Evolutionary conservation across 2,329 filamentous ascomycete species (phyloP).

Genomic region (Colletotrichum salicis): DNA sequence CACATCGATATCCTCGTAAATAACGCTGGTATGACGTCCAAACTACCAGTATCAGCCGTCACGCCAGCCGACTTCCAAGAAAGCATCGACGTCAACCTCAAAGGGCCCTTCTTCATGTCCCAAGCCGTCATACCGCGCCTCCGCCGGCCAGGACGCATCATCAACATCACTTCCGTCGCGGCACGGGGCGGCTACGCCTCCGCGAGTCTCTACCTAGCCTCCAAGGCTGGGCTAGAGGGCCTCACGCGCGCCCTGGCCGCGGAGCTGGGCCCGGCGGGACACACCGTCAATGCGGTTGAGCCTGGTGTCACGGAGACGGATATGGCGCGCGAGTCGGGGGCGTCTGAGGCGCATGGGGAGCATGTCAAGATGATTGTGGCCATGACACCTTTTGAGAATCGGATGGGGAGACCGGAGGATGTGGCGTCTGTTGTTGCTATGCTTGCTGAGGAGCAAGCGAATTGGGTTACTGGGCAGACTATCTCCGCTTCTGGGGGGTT

Average conservation of each 20-base stretch:
- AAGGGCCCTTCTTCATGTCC: slow-evolving; percentile 17
- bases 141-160: slow-evolving; percentile 9
- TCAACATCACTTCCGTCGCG: slow-evolving; percentile 24
- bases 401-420: slow-evolving; percentile 20
- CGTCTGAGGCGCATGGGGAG: not conserved
- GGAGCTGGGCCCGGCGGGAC: slow-evolving; percentile 20
- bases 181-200: slow-evolving; percentile 9
- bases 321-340: slow-evolving; percentile 3
- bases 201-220: slow-evolving; percentile 8
- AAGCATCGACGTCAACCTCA: slow-evolving; percentile 10
- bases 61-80: slow-evolving; percentile 3
- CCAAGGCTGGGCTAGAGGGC: slow-evolving; percentile 20
- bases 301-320: slow-evolving; percentile 22
- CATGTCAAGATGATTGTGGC: slow-evolving; percentile 4
- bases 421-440: slow-evolving; percentile 12
- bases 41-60: not conserved
- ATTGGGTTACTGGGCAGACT: slow-evolving; percentile 22
- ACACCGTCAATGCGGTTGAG: slow-evolving; percentile 19
- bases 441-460: slow-evolving; percentile 12
- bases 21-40: slow-evolving; percentile 18
- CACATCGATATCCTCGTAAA: slow-evolving; percentile 28
- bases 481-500: slow-evolving; percentile 14
- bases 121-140: slow-evolving; percentile 13
- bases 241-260: slow-evolving; percentile 9
- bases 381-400: slow-evolving; percentile 16